Evolutionary conservation across 371 early-diverging fungal species (phyloP), one percentile per base, ranked within the genome.

Genomic region (Apophysomyces variabilis): DNA sequence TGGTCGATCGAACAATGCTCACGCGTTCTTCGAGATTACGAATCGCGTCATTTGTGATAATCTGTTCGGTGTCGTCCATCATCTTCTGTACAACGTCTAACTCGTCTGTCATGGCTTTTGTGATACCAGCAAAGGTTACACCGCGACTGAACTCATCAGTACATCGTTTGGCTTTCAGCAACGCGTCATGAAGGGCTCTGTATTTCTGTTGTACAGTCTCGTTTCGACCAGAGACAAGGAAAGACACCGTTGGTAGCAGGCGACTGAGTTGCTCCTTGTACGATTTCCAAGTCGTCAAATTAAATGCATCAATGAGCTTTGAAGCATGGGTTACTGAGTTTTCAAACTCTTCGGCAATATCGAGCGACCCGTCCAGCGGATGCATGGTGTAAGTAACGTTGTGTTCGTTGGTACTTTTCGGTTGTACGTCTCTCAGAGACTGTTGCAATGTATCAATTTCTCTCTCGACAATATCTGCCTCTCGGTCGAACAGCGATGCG

Each of bases 1-100:
- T 57, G 13, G 47, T 74, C 5, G 72, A 60, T 1, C 73, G 73
- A 7, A 77, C 78, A 45, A 59, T 58, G 3, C 70, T 75, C 7
- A 78, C 80, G 12, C 71, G 72, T 11, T 67, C 70, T 41, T 83
- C 83, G 0, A 83, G 57, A 4, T 71, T 66, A 36, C 64, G 69
- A 45, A 76, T 78, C 7, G 68, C 72, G n/a, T 75, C 74, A 47
- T 73, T 67, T 1, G 75, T 77, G 0, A 71, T 75, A 32, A 73
- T 68, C 58, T 71, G 65, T 50, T 74, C 59, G 1, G 64, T 68
- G 26, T 70, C 66, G 43, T 72, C 76, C 79, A 80, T 77, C 43
- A 66, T 58, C 38, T 67, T 54, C 62, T 82, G 73, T 50, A 87
- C 72, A n/a, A 58, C 58, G 21, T 79, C 76, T 8, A 85, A 64